Conservation (phyloP, 2,329 filamentous ascomycete species). For the Stenocarpella maydis region DNA sequence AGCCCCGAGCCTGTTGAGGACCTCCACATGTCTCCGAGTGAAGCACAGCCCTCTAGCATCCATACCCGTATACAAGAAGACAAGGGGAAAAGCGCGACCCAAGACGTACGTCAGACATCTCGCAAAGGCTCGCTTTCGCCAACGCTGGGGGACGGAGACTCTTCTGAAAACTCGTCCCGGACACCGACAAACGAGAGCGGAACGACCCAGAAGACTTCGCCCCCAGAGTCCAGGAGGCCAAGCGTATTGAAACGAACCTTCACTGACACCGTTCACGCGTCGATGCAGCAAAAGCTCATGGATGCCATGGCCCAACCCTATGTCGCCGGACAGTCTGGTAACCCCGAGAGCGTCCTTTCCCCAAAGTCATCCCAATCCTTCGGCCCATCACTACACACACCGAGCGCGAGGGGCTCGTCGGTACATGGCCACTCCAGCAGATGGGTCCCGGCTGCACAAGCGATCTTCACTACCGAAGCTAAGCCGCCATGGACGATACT, state of each 20-base stretch:
- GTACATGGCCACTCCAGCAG: constrained; percentile 90
- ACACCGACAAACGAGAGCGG: constrained; percentile 65
- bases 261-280: constrained; percentile 80
- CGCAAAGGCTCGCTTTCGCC: constrained; percentile 21
- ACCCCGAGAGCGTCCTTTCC: constrained; percentile 51
- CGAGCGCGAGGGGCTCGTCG: constrained; percentile 61
- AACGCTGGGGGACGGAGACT: constrained; percentile 38
- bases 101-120: constrained; percentile 23
- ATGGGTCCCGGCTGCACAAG: constrained; percentile 90
- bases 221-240: constrained; percentile 67
- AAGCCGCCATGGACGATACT: constrained; percentile 94
- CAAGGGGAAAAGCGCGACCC: not conserved
- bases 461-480: constrained; percentile 96
- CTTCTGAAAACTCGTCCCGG: constrained; percentile 60
- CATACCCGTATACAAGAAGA: constrained; percentile 24
- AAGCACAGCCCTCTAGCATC: constrained; percentile 37
- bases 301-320: constrained; percentile 89
- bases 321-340: constrained; percentile 56
- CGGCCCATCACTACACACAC: constrained; percentile 51
- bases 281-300: constrained; percentile 82
- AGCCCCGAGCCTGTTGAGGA: constrained; percentile 58
- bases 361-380: constrained; percentile 53
- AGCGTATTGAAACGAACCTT: constrained; percentile 81
- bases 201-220: constrained; percentile 60
- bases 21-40: constrained; percentile 46